Base-by-base conservation (phyloP, 1,139 yeast genomes). In the Hansenula sp. region DNA sequence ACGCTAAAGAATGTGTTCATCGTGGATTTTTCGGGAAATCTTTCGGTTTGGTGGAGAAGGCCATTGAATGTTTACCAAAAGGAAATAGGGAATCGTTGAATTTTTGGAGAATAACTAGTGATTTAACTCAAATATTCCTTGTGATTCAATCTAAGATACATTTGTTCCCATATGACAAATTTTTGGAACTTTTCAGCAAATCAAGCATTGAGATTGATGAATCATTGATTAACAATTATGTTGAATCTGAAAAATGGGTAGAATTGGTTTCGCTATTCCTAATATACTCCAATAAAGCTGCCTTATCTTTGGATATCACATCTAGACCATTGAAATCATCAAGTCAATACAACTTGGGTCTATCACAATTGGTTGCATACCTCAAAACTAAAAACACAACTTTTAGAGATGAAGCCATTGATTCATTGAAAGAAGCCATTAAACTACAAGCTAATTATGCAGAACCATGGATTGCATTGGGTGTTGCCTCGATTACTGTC, bases 391-490 rank as follows among this genome's bases (percentile, higher is more conserved):
- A 67, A 13, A 59, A 58, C 8, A 45, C 47, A 0, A 41, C 48
- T 42, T 50, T 54, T 45, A 66, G 83, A 44, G 74, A 74, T 18
- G 62, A 70, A 1, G 72, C 96, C 0, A 73, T 87, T 15, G 67
- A 62, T 19, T 65, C 74, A 9, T 70, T 87, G 49, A 85, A 86
- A 54, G 74, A 71, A 40, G 83, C 96, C 0, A 80, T 91, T 43
- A 79, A 77, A 46, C 65, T 81, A 17, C 96, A 91, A 59, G 75
- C 82, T 4, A 77, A 74, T 47, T 85, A 84, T 51, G 70, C 85
- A 1, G 80, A 76, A 29, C 81, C 81, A 47, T 93, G 99, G 99
- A 72, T 80, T 41, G 84, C 87, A 0, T 71, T 91, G 34, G 99
- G 98, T 12, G 76, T 84, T 50, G 82, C 88, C 0, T 68, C 82